phyloP scores from a whole-genome alignment of 306 rosid genomes.

The Glycine latifolia region DNA sequence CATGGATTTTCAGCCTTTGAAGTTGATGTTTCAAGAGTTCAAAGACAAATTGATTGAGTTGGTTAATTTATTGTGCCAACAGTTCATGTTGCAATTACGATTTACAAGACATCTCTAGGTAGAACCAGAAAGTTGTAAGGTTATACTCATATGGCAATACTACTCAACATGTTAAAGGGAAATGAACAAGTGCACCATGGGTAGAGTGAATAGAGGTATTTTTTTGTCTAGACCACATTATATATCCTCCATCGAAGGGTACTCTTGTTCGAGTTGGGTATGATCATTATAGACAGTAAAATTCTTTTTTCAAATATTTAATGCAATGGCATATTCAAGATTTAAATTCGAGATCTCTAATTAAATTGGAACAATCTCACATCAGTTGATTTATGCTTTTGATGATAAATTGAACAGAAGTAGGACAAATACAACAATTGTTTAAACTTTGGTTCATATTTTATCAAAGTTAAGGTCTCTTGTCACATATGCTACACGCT shows the following conservation, averaged over 20 bases:
- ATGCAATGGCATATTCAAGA: no score
- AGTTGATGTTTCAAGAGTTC: constrained; percentile 25
- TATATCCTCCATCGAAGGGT: no score
- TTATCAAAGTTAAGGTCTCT: background rate
- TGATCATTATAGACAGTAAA: no score
- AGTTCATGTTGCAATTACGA: background rate
- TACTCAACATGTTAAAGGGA: constrained; percentile 26
- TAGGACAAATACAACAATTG: constrained; percentile 29
- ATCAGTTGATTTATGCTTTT: no score
- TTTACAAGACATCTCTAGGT: background rate
- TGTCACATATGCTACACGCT: constrained; percentile 24
- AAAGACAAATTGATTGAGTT: constrained; percentile 1
- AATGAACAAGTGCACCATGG: constrained; percentile 28
- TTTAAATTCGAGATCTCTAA: no score
- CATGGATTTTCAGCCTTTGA: constrained; percentile 30
- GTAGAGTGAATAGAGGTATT: background rate
- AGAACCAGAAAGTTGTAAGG: constrained; percentile 46
- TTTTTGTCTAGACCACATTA: no score
- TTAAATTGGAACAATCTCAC: no score
- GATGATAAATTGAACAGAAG: no score
- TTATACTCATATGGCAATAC: constrained; percentile 43
- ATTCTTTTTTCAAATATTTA: no score
- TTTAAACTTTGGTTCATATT: background rate
- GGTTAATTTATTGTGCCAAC: constrained; percentile 1
- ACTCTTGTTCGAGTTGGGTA: no score